Base-by-base conservation (phyloP, 148 eudicot species). In the Arbutus unedo region DNA sequence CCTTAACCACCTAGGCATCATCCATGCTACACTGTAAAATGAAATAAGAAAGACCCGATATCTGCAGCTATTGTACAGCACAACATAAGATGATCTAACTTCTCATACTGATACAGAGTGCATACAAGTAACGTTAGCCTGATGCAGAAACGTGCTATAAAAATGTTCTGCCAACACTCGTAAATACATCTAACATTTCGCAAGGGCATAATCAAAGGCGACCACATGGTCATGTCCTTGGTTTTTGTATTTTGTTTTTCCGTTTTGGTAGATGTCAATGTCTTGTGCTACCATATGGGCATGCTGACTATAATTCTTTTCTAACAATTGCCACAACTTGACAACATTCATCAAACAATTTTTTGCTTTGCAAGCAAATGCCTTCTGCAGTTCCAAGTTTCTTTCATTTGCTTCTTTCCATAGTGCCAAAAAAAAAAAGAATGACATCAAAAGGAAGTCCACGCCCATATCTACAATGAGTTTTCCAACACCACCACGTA, bases 271-370 rank as follows among this genome's bases (percentile, higher is more conserved):
- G 54, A 44, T 77, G 62, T 19, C 55, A 44, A 49, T 10, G 50
- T 43, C 75, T 43, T 48, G 2, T 21, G 78, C 43, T 50, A 53
- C 6, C 78, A 75, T 47, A 21, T 75, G 43, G 21, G 38, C 77
- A 75, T 75, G 43, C 78, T 41, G 0, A 75, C 25, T 78, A 31
- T 31, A 31, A 31, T 31, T 23, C 18, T 50, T 45, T 45, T 79
- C 15, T 18, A 60, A 57, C 7, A 41, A 64, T 57, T n/a, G 16
- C 57, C 54, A 64, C 81, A 79, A 64, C 57, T 79, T 47, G n/a
- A n/a, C n/a, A 31, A 49, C 44, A 66, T 67, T 43, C 31, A 64
- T 62, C 31, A 8, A 50, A 44, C 67, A 41, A 77, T 51, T 31
- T 56, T 38, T 31, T 31, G 14, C n/a, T n/a, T n/a, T n/a, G n/a